Evolutionary conservation across 139 green algal species (phyloP).

Genomic region (Marvania coccoides): DNA sequence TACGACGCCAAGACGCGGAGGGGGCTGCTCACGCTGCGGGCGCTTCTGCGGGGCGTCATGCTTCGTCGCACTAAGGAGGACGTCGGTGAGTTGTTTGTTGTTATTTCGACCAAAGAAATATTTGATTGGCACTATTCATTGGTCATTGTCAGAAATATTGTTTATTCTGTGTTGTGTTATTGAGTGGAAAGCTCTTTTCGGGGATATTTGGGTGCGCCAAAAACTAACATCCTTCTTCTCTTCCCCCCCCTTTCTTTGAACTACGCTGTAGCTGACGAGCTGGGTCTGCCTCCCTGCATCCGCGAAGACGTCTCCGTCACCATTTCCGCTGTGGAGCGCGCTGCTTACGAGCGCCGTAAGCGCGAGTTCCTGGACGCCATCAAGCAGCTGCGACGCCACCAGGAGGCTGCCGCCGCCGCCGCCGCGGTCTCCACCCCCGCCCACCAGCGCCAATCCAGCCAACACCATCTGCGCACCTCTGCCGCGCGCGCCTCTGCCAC

Average conservation of each 20-base stretch:
- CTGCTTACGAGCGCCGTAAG: conserved; percentile 32
- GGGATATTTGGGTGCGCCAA: too few species aligned
- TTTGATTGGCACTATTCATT: too few species aligned
- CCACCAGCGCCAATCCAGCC: neutral
- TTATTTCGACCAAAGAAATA: too few species aligned
- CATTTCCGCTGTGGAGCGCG: conserved; percentile 38
- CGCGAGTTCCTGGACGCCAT: conserved; percentile 8
- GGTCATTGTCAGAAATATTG: too few species aligned
- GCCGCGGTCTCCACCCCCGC: neutral
- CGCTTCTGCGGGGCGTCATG: conserved; percentile 45
- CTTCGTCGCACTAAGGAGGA: conserved; percentile 44
- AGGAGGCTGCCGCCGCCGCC: neutral
- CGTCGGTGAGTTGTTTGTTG: conserved; percentile 22
- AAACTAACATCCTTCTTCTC: neutral
- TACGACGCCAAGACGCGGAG: neutral
- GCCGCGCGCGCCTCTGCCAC: neutral
- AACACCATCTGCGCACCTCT: neutral
- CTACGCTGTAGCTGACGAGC: conserved; percentile 37
- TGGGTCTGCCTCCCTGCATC: conserved; percentile 43
- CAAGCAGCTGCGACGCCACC: conserved; percentile 3
- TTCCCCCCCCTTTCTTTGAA: neutral
- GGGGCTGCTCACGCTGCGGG: conserved; percentile 22
- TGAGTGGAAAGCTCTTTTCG: too few species aligned
- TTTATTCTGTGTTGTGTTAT: too few species aligned
- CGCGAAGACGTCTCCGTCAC: conserved; percentile 28